These are phyloP conservation scores for Salix arbutifolia DNA, from an alignment of 345 rosid species.

Conservation along the genomic window DNA sequence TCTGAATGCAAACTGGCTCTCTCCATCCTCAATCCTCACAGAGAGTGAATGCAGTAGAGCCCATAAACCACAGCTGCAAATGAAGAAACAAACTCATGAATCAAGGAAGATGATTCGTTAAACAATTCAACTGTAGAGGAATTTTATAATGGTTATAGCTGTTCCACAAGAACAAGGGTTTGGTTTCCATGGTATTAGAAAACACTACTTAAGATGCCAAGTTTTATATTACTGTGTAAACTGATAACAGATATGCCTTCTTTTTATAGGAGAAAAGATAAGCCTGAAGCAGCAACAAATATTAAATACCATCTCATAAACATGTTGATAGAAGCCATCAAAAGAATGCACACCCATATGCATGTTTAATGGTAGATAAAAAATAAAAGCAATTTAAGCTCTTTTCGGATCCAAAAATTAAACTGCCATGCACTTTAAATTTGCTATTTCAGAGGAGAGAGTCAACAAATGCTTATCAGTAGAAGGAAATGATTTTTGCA, in stretches of 20 bases:
- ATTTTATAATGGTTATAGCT: neutral
- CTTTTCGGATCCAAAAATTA: too few relatives aligned
- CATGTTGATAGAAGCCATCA: neutral
- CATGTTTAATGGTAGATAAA: too few relatives aligned
- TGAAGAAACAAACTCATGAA: conserved; percentile 9
- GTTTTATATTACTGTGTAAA: neutral
- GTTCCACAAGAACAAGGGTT: neutral
- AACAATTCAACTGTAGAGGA: neutral
- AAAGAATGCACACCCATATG: neutral
- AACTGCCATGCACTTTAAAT: too few relatives aligned
- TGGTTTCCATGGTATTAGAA: neutral
- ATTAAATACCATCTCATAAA: too few relatives aligned
- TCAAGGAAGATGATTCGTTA: neutral
- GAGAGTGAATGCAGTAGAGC: conserved; percentile 90
- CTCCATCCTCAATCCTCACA: conserved; percentile 78
- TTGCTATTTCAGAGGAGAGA: too few relatives aligned
- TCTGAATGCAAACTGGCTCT: conserved; percentile 78
- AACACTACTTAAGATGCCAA: neutral
- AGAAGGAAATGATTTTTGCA: neutral
- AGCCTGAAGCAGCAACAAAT: neutral
- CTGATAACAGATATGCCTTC: too few relatives aligned
- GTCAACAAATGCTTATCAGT: neutral
- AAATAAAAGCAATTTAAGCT: too few relatives aligned
- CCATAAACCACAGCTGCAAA: conserved; percentile 94
- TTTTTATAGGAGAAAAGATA: too few relatives aligned